Evolutionary conservation across 75 land plant species (phyloP), one percentile per base, ranked within the genome.

Genomic region (Adiantum capillusveneris): DNA sequence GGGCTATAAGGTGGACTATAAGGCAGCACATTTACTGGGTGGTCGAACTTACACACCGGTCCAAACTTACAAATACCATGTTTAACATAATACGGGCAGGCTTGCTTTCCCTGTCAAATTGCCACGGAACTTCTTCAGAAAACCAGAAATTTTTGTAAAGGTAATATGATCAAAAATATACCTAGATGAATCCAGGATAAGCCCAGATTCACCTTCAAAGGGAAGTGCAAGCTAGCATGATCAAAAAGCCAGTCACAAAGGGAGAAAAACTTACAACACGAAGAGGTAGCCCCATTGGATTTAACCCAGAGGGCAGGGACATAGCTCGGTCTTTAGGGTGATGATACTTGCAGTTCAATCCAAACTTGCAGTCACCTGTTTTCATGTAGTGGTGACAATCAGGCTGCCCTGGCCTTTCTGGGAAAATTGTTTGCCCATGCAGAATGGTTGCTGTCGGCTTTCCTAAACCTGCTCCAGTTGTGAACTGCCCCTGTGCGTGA

Each of bases 21-120:
- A 50, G 80, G 80, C 53, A 86, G 42, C 25, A 31, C 51, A 25
- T 67, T 78, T 68, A 83, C 67, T 12, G 88, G 79, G 53, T 92
- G 98, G 59, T 92, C 87, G 70, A 70, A 92, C 72, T 83, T 92
- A 90, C 98, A 92, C 9, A 86, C 81, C 9, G 87, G 79, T 29
- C 98, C 98, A 73, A 83, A 92, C 52, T 81, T 92, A 81, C 98
- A 92, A 19, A 81, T 56, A 49, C 98, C 96, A 53, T 80, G 82
- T 55, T 85, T 86, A 13, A 64, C 52, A 65, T 80, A 92, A 68
- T 72, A 83, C 39, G 75, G 60, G 56, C 98, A 92, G 34, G 64
- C 63, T 44, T 76, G 83, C 39, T 79, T 78, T 36, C 96, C 98
- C 98, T 92, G 73, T 64, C 39, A 31, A 65, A 30, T 16, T 30